Conservation (phyloP, 495 filamentous ascomycete species). For the Lasiosphaeria ovina region DNA sequence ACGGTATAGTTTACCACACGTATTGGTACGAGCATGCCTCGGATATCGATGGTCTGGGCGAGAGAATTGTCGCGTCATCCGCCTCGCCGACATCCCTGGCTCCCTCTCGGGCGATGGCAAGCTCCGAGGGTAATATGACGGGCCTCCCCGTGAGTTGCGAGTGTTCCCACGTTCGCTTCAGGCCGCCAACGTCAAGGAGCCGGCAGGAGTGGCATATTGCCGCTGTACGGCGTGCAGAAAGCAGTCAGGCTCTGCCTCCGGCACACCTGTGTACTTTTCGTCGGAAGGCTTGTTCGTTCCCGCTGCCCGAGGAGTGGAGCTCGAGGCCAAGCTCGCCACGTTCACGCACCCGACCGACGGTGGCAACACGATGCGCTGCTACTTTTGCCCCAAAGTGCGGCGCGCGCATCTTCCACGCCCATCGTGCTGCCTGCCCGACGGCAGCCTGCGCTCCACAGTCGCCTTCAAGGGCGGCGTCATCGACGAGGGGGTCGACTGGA, state of each 20-base stretch:
- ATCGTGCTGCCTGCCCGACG: constrained; percentile 33
- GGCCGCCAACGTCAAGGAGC: constrained; percentile 37
- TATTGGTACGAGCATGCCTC: constrained; percentile 9
- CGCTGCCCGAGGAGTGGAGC: constrained; percentile 14
- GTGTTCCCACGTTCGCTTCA: constrained; percentile 49
- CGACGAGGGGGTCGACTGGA: constrained; percentile 29
- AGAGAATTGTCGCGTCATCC: constrained; percentile 13
- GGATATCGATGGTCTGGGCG: neutral
- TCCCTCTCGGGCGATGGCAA: constrained; percentile 30
- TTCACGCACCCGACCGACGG: constrained; percentile 41
- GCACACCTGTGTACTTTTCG: constrained; percentile 47
- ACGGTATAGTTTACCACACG: neutral
- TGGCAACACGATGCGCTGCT: constrained; percentile 44
- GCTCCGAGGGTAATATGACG: no score
- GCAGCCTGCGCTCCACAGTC: constrained; percentile 27
- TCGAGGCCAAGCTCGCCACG: constrained; percentile 26
- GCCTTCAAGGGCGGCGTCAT: constrained; percentile 52
- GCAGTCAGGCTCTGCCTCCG: constrained; percentile 55
- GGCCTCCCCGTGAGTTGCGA: constrained; percentile 45
- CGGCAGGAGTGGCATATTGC: constrained; percentile 49
- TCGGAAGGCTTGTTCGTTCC: constrained; percentile 46
- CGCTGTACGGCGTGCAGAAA: constrained; percentile 58
- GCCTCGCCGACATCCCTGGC: constrained; percentile 24
- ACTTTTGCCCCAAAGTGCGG: constrained; percentile 44
- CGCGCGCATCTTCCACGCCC: constrained; percentile 39